Evolutionary conservation across 441 rosid genomes (phyloP).

Genomic region (Metrosideros polymorpha): DNA sequence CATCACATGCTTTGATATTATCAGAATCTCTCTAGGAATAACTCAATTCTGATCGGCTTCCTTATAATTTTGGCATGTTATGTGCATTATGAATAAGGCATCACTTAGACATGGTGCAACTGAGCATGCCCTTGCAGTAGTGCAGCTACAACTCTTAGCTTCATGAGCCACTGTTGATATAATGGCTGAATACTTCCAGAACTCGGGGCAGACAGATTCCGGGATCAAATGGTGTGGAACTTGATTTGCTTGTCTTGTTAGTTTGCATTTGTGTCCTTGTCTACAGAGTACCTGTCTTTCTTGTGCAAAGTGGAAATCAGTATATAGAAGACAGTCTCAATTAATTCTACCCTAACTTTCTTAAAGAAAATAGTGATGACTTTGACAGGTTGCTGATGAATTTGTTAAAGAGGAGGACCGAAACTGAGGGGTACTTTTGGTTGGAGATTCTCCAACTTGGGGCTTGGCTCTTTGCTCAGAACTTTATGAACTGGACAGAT

Average conservation of each 20-base stretch:
- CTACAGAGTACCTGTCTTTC: neutral
- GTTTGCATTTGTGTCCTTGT: neutral
- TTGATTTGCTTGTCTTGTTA: neutral
- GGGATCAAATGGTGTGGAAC: slow-evolving; percentile 15
- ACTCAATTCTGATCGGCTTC: neutral
- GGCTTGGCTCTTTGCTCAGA: neutral
- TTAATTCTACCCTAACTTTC: neutral
- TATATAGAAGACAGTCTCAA: neutral
- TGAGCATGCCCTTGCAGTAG: neutral
- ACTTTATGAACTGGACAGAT: neutral
- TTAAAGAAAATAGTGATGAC: neutral
- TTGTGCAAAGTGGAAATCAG: neutral
- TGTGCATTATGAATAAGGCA: neutral
- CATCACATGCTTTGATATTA: neutral
- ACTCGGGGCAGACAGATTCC: neutral
- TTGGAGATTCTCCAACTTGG: neutral
- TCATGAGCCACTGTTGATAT: neutral
- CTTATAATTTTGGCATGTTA: neutral
- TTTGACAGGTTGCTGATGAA: slow-evolving; percentile 58
- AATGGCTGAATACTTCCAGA: neutral
- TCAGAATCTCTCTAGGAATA: neutral
- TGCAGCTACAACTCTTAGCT: neutral
- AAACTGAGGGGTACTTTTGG: slow-evolving; percentile 42
- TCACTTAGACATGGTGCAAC: neutral
- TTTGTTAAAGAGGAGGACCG: slow-evolving; percentile 49